Base-by-base conservation (phyloP, 805 yeast genomes). In the Ogataea degrootiae region DNA sequence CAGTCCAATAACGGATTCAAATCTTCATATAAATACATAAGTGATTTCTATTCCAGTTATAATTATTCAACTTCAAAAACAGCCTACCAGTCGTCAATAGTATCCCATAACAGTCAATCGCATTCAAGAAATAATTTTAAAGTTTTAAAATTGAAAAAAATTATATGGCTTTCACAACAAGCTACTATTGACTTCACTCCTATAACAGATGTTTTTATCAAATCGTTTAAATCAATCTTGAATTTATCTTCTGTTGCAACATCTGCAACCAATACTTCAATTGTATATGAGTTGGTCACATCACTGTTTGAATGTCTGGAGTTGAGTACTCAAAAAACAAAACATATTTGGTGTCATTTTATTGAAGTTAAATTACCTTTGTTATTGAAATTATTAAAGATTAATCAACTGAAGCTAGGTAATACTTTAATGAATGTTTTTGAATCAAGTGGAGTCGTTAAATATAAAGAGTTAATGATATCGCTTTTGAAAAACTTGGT, bases 131-230 rank as follows among this genome's bases (percentile, higher is more conserved):
- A 50, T 23, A 56, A 54, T 26, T 39, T 52, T n/a, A 63, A 58
- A 36, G 33, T 55, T 7, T 39, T 62, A 8, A 54, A 56, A 39
- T 38, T 65, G 37, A 61, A 60, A 42, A 65, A 66, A 38, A 53
- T 62, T 11, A 42, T 66, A 8, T 67, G 70, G 70, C 45, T 67
- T 16, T 57, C 61, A 15, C 62, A 65, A 22, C 64, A 62, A 34
- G 46, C 63, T 12, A 54, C 62, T 4, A 47, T 63, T 23, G 53
- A 48, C 12, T 63, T 54, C 52, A 19, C 57, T 1, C 51, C 59
- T 1, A 40, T 54, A 23, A 53, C 56, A 42, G 64, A 63, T 22
- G 19, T 46, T 19, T 64, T 65, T 34, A 48, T 63, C 29, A 49
- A 53, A 12, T 53, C 55, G 14, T 66, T 66, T 48, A 66, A 63